Evolutionary conservation across 495 filamentous ascomycete genomes (phyloP).

Genomic region (Mytilinidion resinicola): DNA sequence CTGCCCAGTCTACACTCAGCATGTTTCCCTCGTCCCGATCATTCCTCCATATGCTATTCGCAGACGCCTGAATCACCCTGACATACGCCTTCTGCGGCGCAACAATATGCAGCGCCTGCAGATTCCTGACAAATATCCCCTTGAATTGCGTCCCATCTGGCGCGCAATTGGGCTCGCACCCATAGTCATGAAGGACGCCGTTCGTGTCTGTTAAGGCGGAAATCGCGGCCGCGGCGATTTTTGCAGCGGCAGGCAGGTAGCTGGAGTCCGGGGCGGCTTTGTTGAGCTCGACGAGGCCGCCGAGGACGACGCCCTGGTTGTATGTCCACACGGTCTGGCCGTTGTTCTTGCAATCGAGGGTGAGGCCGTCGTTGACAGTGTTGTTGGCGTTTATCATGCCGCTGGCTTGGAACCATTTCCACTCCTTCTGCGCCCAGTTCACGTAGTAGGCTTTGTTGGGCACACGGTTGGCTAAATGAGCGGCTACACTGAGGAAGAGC

Average conservation of each 20-base stretch:
- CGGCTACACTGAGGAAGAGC: constrained; percentile 62
- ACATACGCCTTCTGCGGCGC: constrained; percentile 48
- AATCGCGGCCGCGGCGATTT: constrained; percentile 62
- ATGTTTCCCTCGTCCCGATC: constrained; percentile 48
- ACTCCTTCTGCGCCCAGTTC: constrained; percentile 50
- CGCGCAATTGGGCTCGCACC: constrained; percentile 58
- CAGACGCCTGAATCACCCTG: constrained; percentile 53
- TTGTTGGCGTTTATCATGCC: constrained; percentile 60
- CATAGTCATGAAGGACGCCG: constrained; percentile 56
- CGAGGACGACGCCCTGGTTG: constrained; percentile 78
- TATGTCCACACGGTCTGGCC: constrained; percentile 47
- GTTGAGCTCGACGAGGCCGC: constrained; percentile 63
- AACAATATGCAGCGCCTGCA: constrained; percentile 51
- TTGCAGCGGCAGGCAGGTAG: constrained; percentile 41
- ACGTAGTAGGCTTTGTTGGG: constrained; percentile 48
- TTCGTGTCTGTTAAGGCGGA: constrained; percentile 47
- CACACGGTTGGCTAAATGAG: constrained; percentile 64
- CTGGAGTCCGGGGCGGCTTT: constrained; percentile 44
- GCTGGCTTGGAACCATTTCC: constrained; percentile 60
- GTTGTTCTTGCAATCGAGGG: constrained; percentile 59
- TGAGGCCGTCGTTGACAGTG: constrained; percentile 67
- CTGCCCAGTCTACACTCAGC: constrained; percentile 54
- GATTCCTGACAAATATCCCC: constrained; percentile 68
- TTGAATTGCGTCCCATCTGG: constrained; percentile 68
- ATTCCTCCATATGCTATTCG: constrained; percentile 61